These are phyloP conservation scores for Porcisia hertigi DNA, from an alignment of 208 protist species.

Conservation along the genomic window DNA sequence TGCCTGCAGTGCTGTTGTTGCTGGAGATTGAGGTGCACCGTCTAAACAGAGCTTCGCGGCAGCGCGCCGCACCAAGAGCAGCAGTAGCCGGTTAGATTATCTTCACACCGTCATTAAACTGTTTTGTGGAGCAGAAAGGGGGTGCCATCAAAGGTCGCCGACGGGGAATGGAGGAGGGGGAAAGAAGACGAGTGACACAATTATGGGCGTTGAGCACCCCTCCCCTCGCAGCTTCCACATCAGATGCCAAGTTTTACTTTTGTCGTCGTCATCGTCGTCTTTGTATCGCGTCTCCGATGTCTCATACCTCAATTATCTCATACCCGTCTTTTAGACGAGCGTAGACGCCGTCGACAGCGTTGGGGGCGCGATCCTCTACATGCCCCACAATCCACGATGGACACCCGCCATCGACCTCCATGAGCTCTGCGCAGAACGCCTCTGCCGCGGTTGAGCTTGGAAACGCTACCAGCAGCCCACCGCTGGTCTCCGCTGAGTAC, in stretches of 20 bases:
- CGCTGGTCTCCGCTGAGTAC: slow-evolving; percentile 94
- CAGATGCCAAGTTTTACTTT: neutral
- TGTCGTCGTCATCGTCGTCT: neutral
- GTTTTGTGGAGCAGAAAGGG: neutral
- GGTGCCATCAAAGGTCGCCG: neutral
- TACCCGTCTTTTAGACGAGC: slow-evolving; percentile 54
- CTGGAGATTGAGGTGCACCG: neutral
- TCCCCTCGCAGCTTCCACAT: neutral
- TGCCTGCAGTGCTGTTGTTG: neutral
- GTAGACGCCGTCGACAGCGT: slow-evolving; percentile 31
- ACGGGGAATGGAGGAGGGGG: too few species aligned
- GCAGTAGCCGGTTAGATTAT: neutral
- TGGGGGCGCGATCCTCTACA: slow-evolving; percentile 34
- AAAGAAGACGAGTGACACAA: too few species aligned
- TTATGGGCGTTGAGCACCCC: neutral
- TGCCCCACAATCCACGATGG: slow-evolving; percentile 90
- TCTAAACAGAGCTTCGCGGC: neutral
- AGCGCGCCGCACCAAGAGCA: neutral
- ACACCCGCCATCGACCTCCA: slow-evolving; percentile 62
- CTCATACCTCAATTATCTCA: slow-evolving; percentile 66
- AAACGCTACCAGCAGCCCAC: slow-evolving; percentile 93
- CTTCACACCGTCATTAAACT: neutral
- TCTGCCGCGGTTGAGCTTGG: slow-evolving; percentile 51
- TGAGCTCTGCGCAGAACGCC: slow-evolving; percentile 67
- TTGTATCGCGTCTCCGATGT: neutral